Base-by-base conservation (phyloP, 2,329 filamentous ascomycete species). In the Diaporthe sp. region DNA sequence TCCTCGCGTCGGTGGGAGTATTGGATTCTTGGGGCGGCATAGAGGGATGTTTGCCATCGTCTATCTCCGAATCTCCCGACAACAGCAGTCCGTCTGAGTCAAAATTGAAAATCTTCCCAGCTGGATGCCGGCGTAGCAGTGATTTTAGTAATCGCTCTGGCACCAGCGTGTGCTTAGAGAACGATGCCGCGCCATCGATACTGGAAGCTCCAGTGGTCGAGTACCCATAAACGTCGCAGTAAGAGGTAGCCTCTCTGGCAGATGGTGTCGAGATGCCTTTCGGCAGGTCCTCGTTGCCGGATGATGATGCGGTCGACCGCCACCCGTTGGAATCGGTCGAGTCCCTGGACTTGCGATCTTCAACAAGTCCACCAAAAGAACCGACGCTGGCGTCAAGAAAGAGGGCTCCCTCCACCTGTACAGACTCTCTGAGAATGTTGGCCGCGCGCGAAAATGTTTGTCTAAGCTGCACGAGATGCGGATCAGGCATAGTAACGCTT, bases 61-160 rank as follows among this genome's bases (percentile, higher is more conserved):
- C 58, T 8, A 32, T n/a, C 8, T 73, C 72, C 15, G 72, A 70
- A 8, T 12, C 61, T n/a, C 71, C 71, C 4, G 72, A 70, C 13
- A 61, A 25, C 25, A 71, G 51, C 13, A 56, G 6, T 3, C 72
- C 72, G 61, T 59, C 59, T 13, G 12, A 9, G 25, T 83, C 84
- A 39, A 85, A 86, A 65, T 84, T 85, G 75, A 87, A 88, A 0
- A 88, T 81, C 65, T 84, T 84, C 0, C 88, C 88, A 12, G 81
- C 78, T 0, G 87, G 87, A 72, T 89, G 86, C 1, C 84, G 80
- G 17, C 82, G 82, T 1, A 88, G 78, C 8, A 89, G 81, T 2
- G 80, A 80, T 0, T 81, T 78, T 2, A 89, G 79, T 19, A 86
- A 82, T 7, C 76, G 79, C 66, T 87, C 84, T 0, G 84, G 81